These are phyloP conservation scores for Lagenidium giganteum DNA, from an alignment of 352 stramenopile species.

Conservation along the genomic window DNA sequence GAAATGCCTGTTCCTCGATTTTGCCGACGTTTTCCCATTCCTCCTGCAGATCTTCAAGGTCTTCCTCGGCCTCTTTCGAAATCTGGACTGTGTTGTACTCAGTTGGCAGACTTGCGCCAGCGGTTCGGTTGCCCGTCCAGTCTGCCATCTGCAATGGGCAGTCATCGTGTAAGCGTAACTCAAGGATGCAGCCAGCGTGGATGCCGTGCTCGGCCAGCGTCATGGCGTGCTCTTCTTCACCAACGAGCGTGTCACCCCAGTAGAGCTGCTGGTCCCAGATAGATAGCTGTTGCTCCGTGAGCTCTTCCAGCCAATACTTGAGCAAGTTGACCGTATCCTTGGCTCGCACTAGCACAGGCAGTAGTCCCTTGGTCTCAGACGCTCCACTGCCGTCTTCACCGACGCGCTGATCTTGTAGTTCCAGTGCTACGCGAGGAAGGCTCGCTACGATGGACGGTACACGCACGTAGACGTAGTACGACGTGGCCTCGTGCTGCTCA, in stretches of 20 bases:
- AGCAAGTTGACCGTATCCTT: slow-evolving; percentile 77
- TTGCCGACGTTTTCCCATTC: slow-evolving; percentile 56
- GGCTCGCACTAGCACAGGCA: slow-evolving; percentile 59
- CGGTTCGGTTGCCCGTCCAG: slow-evolving; percentile 51
- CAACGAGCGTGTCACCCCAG: slow-evolving; percentile 72
- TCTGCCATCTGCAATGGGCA: slow-evolving; percentile 61
- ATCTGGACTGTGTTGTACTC: slow-evolving; percentile 84
- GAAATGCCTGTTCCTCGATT: slow-evolving; percentile 53
- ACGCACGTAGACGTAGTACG: slow-evolving; percentile 65
- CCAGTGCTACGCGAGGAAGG: slow-evolving; percentile 57
- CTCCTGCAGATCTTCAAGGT: slow-evolving; percentile 64
- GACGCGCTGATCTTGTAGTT: slow-evolving; percentile 53
- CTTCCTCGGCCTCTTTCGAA: slow-evolving; percentile 77
- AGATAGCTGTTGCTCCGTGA: slow-evolving; percentile 73
- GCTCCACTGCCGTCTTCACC: slow-evolving; percentile 13
- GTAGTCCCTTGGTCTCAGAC: slow-evolving; percentile 28
- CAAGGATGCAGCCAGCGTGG: slow-evolving; percentile 49
- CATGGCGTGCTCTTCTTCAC: slow-evolving; percentile 71
- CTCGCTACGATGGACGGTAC: slow-evolving; percentile 53
- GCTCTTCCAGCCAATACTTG: slow-evolving; percentile 78
- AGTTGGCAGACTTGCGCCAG: slow-evolving; percentile 16
- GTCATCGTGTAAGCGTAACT: slow-evolving; percentile 73
- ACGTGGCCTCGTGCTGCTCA: slow-evolving; percentile 41
- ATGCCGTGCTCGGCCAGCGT: slow-evolving; percentile 70
- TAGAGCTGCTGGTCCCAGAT: slow-evolving; percentile 80